These are phyloP conservation scores for Ustanciosporium gigantosporum DNA, from an alignment of 1,284 basidiomycete genomes.

Conservation along the genomic window DNA sequence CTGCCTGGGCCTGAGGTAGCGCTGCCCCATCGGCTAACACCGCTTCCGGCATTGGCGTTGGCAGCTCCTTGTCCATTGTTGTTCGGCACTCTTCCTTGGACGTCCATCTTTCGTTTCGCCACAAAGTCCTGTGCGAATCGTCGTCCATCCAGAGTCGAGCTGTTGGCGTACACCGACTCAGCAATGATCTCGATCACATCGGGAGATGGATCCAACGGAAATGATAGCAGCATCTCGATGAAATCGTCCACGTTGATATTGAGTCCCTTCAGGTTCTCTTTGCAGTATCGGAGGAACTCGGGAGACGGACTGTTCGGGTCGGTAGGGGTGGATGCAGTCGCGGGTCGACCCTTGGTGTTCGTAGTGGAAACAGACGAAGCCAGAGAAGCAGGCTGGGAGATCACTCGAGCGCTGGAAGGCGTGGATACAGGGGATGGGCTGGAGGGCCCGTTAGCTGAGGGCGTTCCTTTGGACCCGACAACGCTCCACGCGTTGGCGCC, in stretches of 20 bases:
- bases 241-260: conserved; percentile 64
- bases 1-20: neutral
- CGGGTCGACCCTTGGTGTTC: conserved; percentile 55
- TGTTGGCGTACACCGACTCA: conserved; percentile 77
- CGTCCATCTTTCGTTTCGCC: conserved; percentile 71
- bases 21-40: conserved; percentile 10
- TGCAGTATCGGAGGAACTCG: conserved; percentile 91
- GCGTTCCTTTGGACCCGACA: conserved; percentile 11
- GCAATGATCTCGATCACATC: conserved; percentile 61
- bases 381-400: conserved; percentile 15
- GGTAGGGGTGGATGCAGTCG: conserved; percentile 62
- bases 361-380: neutral
- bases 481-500: conserved; percentile 17
- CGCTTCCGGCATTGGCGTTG: neutral
- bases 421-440: conserved; percentile 41
- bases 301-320: conserved; percentile 74
- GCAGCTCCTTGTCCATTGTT: no score
- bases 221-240: conserved; percentile 62
- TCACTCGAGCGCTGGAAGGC: no score
- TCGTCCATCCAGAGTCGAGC: conserved; percentile 89
- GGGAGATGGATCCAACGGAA: conserved; percentile 57
- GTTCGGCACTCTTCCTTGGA: conserved; percentile 30
- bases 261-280: conserved; percentile 82
- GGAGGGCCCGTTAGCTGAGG: conserved; percentile 21
- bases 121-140: conserved; percentile 91